phyloP scores from a whole-genome alignment of 495 filamentous ascomycete genomes.

The Penicillium silybi region DNA sequence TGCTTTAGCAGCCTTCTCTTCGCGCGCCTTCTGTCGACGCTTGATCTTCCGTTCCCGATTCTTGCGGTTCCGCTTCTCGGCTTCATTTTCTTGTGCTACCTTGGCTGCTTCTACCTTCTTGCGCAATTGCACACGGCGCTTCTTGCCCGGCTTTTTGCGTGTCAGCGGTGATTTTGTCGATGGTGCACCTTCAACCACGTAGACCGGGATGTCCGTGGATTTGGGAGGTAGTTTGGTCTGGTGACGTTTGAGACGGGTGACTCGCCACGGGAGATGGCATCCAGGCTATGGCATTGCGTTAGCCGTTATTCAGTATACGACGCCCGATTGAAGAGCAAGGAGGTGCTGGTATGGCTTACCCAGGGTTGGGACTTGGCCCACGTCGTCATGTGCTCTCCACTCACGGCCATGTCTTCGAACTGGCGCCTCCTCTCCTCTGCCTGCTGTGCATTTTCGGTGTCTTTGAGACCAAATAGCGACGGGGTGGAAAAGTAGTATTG shows the following conservation, averaged over 20 bases:
- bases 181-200: slow-evolving; percentile 24
- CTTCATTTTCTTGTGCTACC: slow-evolving; percentile 35
- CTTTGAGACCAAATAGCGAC: slow-evolving; percentile 16
- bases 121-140: slow-evolving; percentile 41
- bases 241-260: slow-evolving; percentile 36
- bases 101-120: slow-evolving; percentile 29
- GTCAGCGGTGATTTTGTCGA: slow-evolving; percentile 28
- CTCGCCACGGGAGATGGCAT: slow-evolving; percentile 44
- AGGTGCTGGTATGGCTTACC: slow-evolving; percentile 23
- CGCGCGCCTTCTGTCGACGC: slow-evolving; percentile 43
- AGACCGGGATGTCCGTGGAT: slow-evolving; percentile 21
- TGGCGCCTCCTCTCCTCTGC: slow-evolving; percentile 25
- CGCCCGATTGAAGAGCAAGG: not conserved
- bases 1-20: slow-evolving; percentile 37
- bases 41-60: slow-evolving; percentile 45
- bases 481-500: slow-evolving; percentile 41
- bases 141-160: slow-evolving; percentile 46
- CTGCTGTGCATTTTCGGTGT: slow-evolving; percentile 2
- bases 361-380: slow-evolving; percentile 36
- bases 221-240: slow-evolving; percentile 33
- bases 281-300: slow-evolving; percentile 24
- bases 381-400: slow-evolving; percentile 29
- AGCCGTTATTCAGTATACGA: not conserved
- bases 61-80: slow-evolving; percentile 45
- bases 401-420: slow-evolving; percentile 42